Evolutionary conservation across 306 rosid genomes (phyloP), one percentile per base, ranked within the genome.

Genomic region (Sesbania bispinosa): DNA sequence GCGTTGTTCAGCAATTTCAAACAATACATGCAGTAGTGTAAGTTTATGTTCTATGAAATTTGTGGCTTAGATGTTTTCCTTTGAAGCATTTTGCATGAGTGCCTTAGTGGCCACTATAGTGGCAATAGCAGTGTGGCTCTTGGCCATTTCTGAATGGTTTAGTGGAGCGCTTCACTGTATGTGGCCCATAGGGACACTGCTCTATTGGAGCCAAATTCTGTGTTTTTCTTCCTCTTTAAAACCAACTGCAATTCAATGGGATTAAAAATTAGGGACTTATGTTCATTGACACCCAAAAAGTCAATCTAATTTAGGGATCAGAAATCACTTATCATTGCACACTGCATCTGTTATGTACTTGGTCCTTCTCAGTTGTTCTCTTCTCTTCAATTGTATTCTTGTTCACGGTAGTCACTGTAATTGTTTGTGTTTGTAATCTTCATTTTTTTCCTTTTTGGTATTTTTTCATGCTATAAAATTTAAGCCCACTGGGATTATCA

Each of bases 1-100:
- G 99, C 15, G 87, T 85, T 58, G 84, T 95, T 82, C 99, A 95
- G 66, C 99, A 91, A 84, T 92, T 88, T 86, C 96, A 23, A 95
- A 92, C 82, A 87, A 78, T 86, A 89, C 99, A 43, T 95, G 99
- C 79, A 95, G 97, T 89, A n/a, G 97, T 91, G 99, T 95, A 91
- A 89, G 99, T 89, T 26, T 11, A 46, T 19, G 47, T 59, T 67
- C n/a, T 57, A 19, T 70, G 36, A 14, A 38, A 10, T 29, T 29
- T 50, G 41, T 15, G 26, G 53, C 23, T 27, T 48, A 53, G 42
- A n/a, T 18, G 11, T 42, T 73, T 41, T 21, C 39, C 18, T 18
- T 29, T 35, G 69, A 67, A 18, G 30, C 47, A 35, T 54, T 38
- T 10, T 42, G 27, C 19, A 66, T 60, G 36, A 18, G 46, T 35